Evolutionary conservation across 805 yeast species (phyloP).

Genomic region (Teunomyces barrocoloradensis): DNA sequence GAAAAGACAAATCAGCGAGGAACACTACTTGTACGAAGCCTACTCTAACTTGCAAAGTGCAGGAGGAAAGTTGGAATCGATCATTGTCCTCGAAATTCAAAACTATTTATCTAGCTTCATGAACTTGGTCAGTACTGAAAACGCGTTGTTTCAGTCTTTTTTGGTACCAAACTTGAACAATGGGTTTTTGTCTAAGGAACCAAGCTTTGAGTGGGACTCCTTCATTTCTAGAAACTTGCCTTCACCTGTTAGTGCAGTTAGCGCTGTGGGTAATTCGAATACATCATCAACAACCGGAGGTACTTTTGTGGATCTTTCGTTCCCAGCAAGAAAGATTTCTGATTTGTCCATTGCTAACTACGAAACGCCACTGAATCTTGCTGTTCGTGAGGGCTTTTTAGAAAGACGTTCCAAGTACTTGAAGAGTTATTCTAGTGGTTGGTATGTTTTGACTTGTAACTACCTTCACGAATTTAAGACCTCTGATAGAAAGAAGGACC

Average conservation of each 20-base stretch:
- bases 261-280: conserved; percentile 24
- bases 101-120: conserved; percentile 74
- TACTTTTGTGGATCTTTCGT: conserved; percentile 39
- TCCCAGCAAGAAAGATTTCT: conserved; percentile 32
- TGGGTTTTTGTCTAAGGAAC: conserved; percentile 74
- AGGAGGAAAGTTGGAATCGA: conserved; percentile 82
- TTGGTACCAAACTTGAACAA: conserved; percentile 57
- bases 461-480: conserved; percentile 88
- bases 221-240: conserved; percentile 68
- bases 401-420: conserved; percentile 90
- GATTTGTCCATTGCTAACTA: conserved; percentile 68
- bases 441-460: conserved; percentile 86
- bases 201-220: conserved; percentile 85
- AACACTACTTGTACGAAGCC: conserved; percentile 85
- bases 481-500: conserved; percentile 76
- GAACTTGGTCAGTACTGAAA: conserved; percentile 66
- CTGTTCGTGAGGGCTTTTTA: conserved; percentile 71
- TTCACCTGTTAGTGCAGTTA: conserved; percentile 23
- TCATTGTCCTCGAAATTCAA: conserved; percentile 84
- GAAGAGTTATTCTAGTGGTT: conserved; percentile 87
- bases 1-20: conserved; percentile 75
- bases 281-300: conserved; percentile 29
- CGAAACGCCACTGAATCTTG: conserved; percentile 61
- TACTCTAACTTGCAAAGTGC: conserved; percentile 81
- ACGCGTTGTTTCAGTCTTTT: conserved; percentile 65